Conservation (phyloP, 2,329 filamentous ascomycete genomes). For the Pestalotiopsis sp. region DNA sequence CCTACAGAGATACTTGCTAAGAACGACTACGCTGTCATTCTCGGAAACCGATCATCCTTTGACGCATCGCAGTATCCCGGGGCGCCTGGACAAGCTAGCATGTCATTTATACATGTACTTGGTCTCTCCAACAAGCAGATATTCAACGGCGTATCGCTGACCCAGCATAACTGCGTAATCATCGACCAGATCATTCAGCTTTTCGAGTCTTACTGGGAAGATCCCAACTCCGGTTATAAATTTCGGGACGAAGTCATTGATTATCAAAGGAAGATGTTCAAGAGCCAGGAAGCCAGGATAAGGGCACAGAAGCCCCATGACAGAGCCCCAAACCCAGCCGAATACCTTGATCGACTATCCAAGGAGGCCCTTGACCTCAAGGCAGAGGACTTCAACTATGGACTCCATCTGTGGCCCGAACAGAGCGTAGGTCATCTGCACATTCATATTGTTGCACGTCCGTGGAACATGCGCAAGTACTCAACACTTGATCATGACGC, state of each 20-base stretch:
- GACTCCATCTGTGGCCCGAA: conserved; percentile 24
- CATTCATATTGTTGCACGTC: conserved; percentile 23
- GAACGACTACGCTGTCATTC: conserved; percentile 14
- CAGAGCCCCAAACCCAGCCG: background rate
- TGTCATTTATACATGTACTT: conserved; percentile 27
- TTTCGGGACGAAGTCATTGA: conserved; percentile 14
- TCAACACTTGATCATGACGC: conserved; percentile 21
- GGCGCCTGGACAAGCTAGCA: conserved; percentile 15
- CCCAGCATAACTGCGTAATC: conserved; percentile 10
- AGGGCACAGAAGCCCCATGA: background rate
- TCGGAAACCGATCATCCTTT: conserved; percentile 24
- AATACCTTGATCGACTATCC: conserved; percentile 5
- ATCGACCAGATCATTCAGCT: conserved; percentile 21
- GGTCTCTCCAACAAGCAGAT: conserved; percentile 20
- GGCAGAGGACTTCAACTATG: conserved; percentile 23
- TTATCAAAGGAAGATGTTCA: conserved; percentile 16
- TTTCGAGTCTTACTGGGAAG: conserved; percentile 17
- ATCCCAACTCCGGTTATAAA: background rate
- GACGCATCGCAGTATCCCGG: conserved; percentile 20
- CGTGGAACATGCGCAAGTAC: conserved; percentile 13
- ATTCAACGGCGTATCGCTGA: conserved; percentile 26
- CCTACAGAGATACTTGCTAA: background rate
- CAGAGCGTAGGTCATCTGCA: conserved; percentile 24
- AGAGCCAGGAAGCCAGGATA: background rate
- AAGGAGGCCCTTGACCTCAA: conserved; percentile 10